Evolutionary conservation across 1,284 basidiomycete species (phyloP), one percentile per base, ranked within the genome.

Genomic region (Mycena sp.): DNA sequence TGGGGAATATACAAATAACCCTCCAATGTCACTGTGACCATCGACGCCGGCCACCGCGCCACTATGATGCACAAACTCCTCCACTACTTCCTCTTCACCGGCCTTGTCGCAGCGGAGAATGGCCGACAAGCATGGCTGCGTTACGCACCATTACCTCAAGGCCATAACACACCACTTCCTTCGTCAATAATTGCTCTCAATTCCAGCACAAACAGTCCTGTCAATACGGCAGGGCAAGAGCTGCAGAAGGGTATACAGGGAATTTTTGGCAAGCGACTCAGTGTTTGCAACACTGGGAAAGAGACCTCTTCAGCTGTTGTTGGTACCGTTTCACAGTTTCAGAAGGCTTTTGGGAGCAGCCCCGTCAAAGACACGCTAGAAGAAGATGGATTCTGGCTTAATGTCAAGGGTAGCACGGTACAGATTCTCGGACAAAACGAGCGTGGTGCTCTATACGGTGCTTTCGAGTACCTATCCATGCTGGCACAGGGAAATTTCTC

Each of bases 381-480:
- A 56, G 58, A 65, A 41, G 63, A 65, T 53, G 63, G 63, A 51
- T 65, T 65, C 48, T 65, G 63, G 63, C 63, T 65, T 19, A 61
- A 52, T 45, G 59, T 65, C 48, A 61, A 65, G 63, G 58, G 58
- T 25, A 50, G 58, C 53, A 65, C 63, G 17, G 63, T 65, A 23
- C 58, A 61, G 53, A 61, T 65, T 41, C 45, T 65, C 46, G 63
- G 58, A 38, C 58, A 65, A 49, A 65, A 57, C 28, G 63, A 65
- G 49, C 63, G 63, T 40, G 63, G 63, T 43, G 63, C 59, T 40
- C 59, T 65, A 37, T 65, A 65, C 26, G 63, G 63, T 28, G 63
- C 63, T 29, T 65, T 65, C 59, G 63, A 65, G 58, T 65, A 65
- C 38, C 59, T 65, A 35, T 61, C 58, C 44, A 65, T 65, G 63